phyloP scores from a whole-genome alignment of 2,329 filamentous ascomycete genomes.

The Curvularia verruculosa region DNA sequence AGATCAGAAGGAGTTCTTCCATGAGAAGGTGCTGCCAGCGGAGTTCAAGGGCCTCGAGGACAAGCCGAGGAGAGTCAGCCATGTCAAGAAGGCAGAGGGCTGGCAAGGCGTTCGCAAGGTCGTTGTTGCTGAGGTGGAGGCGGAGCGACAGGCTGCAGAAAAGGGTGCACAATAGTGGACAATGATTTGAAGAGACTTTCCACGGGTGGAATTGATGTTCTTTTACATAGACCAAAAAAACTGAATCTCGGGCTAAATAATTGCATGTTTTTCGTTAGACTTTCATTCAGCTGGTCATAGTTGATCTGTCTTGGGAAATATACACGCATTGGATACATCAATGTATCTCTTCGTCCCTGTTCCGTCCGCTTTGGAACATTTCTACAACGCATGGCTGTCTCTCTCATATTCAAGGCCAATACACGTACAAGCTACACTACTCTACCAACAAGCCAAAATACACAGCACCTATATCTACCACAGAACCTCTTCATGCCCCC shows the following conservation, averaged over 20 bases:
- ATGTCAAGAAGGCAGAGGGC: constrained; percentile 66
- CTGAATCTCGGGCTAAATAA: not conserved
- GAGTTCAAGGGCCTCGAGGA: constrained; percentile 82
- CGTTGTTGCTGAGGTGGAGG: constrained; percentile 73
- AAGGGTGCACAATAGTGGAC: constrained; percentile 20
- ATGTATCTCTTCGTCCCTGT: not conserved
- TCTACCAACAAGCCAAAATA: not conserved
- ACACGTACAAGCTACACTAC: no score
- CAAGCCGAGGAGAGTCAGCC: constrained; percentile 74
- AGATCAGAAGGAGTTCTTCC: constrained; percentile 74
- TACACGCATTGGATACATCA: not conserved
- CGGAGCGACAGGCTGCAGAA: constrained; percentile 44
- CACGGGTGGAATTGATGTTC: not conserved
- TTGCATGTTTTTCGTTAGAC: not conserved
- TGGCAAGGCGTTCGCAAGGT: constrained; percentile 79
- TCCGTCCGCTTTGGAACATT: no score
- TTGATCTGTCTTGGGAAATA: not conserved
- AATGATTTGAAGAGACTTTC: not conserved
- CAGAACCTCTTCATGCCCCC: not conserved
- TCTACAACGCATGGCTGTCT: no score
- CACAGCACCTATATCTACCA: not conserved
- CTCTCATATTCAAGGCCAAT: no score
- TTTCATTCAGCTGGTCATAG: not conserved
- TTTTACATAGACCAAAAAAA: constrained; percentile 9
- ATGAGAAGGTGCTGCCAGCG: constrained; percentile 75